A percentile compares a stretch with the other conserved stretches of the same genome.
Evolutionary conservation across 2,329 filamentous ascomycete genomes (phyloP).

Genomic region (Apiospora hydei): DNA sequence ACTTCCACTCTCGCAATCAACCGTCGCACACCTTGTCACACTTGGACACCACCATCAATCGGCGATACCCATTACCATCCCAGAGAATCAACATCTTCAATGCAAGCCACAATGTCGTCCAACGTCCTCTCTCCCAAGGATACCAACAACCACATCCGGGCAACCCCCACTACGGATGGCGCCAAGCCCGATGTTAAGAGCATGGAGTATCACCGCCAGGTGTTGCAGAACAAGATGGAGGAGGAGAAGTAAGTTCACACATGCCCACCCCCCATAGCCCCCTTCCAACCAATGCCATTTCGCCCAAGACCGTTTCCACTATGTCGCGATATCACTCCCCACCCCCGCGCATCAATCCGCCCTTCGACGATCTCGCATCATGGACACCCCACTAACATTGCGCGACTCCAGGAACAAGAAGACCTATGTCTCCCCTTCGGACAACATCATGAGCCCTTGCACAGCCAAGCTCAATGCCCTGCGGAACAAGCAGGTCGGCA

Average conservation of each 20-base stretch:
- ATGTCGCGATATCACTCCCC: not conserved
- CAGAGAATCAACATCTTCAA: not conserved
- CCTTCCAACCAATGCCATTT: not conserved
- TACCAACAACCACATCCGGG: constrained; percentile 59
- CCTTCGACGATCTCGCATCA: not conserved
- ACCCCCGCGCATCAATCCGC: not conserved
- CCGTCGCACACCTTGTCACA: not conserved
- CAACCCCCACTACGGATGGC: constrained; percentile 37
- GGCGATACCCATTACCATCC: not conserved
- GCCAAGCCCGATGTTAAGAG: constrained; percentile 63
- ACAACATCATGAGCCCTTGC: constrained; percentile 87
- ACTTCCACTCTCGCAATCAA: not conserved
- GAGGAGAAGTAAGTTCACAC: constrained; percentile 64
- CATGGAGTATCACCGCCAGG: constrained; percentile 81
- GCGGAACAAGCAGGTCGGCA: constrained; percentile 80
- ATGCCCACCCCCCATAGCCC: not conserved
- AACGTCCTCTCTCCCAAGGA: constrained; percentile 71
- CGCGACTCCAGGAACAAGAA: constrained; percentile 47
- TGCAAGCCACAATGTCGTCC: constrained; percentile 57
- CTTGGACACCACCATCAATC: not conserved
- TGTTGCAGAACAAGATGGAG: constrained; percentile 75
- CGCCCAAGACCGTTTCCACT: no score
- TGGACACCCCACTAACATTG: not conserved
- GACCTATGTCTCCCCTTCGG: constrained; percentile 82
- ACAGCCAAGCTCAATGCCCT: constrained; percentile 82